phyloP scores from a whole-genome alignment of 2,329 filamentous ascomycete genomes.

The Claviceps pusilla region DNA sequence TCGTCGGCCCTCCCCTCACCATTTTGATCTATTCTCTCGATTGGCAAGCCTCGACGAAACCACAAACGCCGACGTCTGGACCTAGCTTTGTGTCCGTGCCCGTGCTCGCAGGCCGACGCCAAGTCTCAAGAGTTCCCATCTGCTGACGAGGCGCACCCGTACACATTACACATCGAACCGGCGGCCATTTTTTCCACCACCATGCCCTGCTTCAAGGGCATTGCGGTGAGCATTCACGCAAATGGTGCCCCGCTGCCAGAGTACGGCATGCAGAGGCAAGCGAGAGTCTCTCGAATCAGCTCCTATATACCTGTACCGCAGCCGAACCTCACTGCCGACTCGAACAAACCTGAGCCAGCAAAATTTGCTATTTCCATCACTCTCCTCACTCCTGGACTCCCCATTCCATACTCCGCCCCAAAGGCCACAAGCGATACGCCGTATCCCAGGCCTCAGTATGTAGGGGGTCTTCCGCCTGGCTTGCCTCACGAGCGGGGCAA shows the following conservation, averaged over 20 bases:
- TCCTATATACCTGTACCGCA: slow-evolving; percentile 94
- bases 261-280: slow-evolving; percentile 89
- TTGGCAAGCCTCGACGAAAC: background rate
- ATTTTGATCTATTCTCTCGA: background rate
- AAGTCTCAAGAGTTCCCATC: background rate
- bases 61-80: background rate
- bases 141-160: background rate
- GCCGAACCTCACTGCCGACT: slow-evolving; percentile 49
- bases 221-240: slow-evolving; percentile 91
- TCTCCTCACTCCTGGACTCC: slow-evolving; percentile 71
- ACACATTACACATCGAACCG: background rate
- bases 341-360: slow-evolving; percentile 73
- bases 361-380: slow-evolving; percentile 98
- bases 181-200: slow-evolving; percentile 16
- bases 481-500: slow-evolving; percentile 31
- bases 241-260: slow-evolving; percentile 71
- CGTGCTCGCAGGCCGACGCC: background rate
- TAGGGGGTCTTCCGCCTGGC: slow-evolving; percentile 50
- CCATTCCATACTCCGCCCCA: slow-evolving; percentile 84
- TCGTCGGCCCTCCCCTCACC: background rate
- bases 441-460: slow-evolving; percentile 66
- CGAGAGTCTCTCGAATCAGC: slow-evolving; percentile 79
- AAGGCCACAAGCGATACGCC: slow-evolving; percentile 64
- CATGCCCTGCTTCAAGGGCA: slow-evolving; percentile 97
- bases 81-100: background rate